Conservation (phyloP, 768 basidiomycete species). For the Cystofilobasidium capitatum region DNA sequence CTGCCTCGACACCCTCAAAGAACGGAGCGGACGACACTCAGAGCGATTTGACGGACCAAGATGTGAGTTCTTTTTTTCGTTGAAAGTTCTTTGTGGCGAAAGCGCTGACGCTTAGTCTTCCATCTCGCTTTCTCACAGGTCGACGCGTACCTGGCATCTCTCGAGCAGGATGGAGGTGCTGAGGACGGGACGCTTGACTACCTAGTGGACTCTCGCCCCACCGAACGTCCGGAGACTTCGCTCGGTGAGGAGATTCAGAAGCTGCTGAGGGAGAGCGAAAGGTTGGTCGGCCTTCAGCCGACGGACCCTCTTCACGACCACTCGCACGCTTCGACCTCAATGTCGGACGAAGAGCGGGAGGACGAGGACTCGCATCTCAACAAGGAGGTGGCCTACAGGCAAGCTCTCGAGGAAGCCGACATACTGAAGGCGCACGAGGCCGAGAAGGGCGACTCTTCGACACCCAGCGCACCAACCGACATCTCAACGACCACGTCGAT, state of each 20-base stretch:
- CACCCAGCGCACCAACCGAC: not conserved
- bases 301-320: not conserved
- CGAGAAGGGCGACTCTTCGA: not conserved
- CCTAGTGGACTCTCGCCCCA: not conserved
- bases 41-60: not conserved
- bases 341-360: not conserved
- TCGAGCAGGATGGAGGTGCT: not conserved
- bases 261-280: not conserved
- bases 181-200: not conserved
- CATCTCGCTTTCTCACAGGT: not conserved
- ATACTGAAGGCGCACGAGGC: not conserved
- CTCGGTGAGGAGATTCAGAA: not conserved
- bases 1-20: not conserved
- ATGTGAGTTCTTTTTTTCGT: not conserved
- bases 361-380: not conserved
- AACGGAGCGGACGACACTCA: not conserved
- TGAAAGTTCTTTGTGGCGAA: not conserved
- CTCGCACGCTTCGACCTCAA: not conserved
- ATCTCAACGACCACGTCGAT: not conserved
- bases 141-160: not conserved
- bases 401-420: not conserved
- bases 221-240: not conserved
- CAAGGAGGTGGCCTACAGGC: not conserved
- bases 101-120: not conserved
- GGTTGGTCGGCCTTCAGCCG: not conserved